phyloP scores from a whole-genome alignment of 2,329 filamentous ascomycete genomes.

The Aspergillus pseudoglaucus region DNA sequence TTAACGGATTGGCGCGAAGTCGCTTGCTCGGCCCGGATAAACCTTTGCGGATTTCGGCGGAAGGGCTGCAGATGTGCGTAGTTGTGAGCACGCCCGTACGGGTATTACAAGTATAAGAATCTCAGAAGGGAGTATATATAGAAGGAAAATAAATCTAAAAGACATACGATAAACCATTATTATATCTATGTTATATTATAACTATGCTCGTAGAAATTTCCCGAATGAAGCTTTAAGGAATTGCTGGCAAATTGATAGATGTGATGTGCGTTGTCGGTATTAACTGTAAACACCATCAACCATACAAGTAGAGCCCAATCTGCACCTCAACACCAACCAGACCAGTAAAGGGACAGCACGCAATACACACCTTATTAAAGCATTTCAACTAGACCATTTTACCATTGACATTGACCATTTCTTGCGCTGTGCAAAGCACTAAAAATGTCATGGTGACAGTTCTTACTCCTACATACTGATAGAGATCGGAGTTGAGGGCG shows the following conservation, averaged over 20 bases:
- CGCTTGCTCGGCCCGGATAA: constrained; percentile 35
- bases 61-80: constrained; percentile 30
- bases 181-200: too few species aligned
- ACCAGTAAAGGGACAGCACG: too few species aligned
- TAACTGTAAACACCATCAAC: not conserved
- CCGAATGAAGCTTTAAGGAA: constrained; percentile 1
- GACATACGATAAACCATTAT: not conserved
- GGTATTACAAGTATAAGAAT: too few species aligned
- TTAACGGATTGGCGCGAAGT: constrained; percentile 21
- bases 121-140: not conserved
- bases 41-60: constrained; percentile 18
- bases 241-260: constrained; percentile 12
- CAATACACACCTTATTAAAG: too few species aligned
- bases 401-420: too few species aligned
- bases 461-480: not conserved
- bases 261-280: constrained; percentile 10
- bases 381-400: too few species aligned
- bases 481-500: constrained; percentile 1
- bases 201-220: not conserved
- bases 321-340: too few species aligned
- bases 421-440: too few species aligned
- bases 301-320: not conserved
- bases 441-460: too few species aligned
- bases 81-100: constrained; percentile 25
- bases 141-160: constrained; percentile 6